Base-by-base conservation (phyloP, 2,329 filamentous ascomycete genomes). In the Alternaria atra region DNA sequence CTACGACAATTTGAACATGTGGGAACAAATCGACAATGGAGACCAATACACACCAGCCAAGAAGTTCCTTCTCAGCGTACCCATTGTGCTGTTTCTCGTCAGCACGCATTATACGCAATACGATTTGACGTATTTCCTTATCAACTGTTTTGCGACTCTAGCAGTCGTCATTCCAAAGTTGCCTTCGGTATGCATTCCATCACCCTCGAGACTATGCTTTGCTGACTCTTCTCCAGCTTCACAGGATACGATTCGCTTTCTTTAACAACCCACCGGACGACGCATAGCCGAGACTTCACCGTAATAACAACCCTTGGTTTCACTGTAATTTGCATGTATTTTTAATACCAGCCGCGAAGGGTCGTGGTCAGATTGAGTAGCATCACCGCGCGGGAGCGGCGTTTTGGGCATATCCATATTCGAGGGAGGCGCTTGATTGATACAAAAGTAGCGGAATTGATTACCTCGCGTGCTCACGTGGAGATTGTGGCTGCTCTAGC, bases 1-100 rank as follows among this genome's bases (percentile, higher is more conserved):
- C 71, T 99, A 98, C 81, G 95, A 99, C 85, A 98, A 99, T 80
- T 86, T 99, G 76, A 99, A 98, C 84, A 98, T 99, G 95, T 99
- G 95, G 95, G 95, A 99, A 84, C 95, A 99, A 83, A 99, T 99
- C 79, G 95, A 99, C 84, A 96, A 98, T 75, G 95, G 95, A 47
- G 95, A 95, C 72, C 95, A 99, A 80, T 99, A 98, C 83, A 99
- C 95, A 1, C 95, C 95, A 4, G 92, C 95, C 68, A 99, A 99
- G 86, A 99, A 99, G 81, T 99, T 99, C 76, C 85, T 99, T 61
- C 89, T 98, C 72, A 93, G 91, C 74, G 94, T 98, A 34, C 95
- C 95, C 39, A 97, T 99, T 73, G 87, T 94, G 66, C 86, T 99
- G 66, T 99, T 99, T 80, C 86, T 99, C 57, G 85, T 98, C 73